phyloP scores from a whole-genome alignment of 306 rosid genomes.

The Cicer cuneatum region DNA sequence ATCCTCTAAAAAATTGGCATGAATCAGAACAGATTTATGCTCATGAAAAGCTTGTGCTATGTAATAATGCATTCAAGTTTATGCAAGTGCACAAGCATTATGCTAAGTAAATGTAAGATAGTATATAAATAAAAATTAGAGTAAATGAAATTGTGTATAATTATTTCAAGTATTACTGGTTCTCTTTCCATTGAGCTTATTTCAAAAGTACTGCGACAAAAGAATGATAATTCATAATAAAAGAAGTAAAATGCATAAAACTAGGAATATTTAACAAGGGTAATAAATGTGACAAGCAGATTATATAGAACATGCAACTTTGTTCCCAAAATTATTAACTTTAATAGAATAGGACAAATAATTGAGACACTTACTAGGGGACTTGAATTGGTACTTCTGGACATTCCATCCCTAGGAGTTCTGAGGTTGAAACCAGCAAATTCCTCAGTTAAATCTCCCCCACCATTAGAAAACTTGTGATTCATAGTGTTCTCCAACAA shows the following conservation, averaged over 20 bases:
- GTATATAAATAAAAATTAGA: no score
- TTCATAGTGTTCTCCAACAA: constrained; percentile 38
- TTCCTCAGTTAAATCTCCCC: constrained; percentile 53
- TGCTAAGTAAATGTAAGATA: no score
- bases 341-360: background rate
- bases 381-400: constrained; percentile 73
- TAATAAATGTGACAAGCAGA: no score
- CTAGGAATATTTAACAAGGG: background rate
- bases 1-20: no score
- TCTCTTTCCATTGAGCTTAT: background rate
- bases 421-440: constrained; percentile 67
- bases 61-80: no score
- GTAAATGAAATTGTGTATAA: no score
- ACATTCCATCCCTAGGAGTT: constrained; percentile 52
- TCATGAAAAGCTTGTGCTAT: background rate
- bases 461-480: constrained; percentile 44
- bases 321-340: no score
- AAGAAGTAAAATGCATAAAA: background rate
- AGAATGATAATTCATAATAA: background rate
- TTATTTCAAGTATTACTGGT: no score
- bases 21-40: constrained; percentile 20
- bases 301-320: no score
- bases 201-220: background rate
- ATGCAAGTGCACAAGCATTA: no score
- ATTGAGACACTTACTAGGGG: constrained; percentile 64